Conservation (phyloP, 2,329 filamentous ascomycete species). For the Ascochyta pisi region DNA sequence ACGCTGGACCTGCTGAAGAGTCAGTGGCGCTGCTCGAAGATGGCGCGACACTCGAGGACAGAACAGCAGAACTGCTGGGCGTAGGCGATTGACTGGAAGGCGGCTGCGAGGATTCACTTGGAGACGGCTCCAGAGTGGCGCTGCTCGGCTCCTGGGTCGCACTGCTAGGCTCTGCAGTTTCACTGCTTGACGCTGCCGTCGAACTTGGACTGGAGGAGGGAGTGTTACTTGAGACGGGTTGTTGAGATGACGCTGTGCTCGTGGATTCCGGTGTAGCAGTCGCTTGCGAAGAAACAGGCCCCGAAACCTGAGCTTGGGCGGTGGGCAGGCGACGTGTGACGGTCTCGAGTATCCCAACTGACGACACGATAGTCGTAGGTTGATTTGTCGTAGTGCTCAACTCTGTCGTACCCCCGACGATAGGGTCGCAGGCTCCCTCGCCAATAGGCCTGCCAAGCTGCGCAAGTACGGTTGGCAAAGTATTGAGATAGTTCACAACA, state of each 20-base stretch:
- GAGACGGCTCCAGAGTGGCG: constrained; percentile 14
- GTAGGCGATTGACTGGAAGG: constrained; percentile 5
- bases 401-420: constrained; percentile 20
- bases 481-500: constrained; percentile 42
- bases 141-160: constrained; percentile 14
- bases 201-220: constrained; percentile 4
- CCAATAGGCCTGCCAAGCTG: constrained; percentile 41
- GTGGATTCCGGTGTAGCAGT: constrained; percentile 15
- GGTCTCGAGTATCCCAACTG: constrained; percentile 9
- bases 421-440: constrained; percentile 41
- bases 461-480: constrained; percentile 33
- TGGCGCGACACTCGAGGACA: constrained; percentile 6
- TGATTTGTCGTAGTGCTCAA: constrained; percentile 15
- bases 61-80: background rate
- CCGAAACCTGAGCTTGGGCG: constrained; percentile 7
- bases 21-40: constrained; percentile 22
- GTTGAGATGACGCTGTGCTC: constrained; percentile 8
- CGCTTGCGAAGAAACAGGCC: constrained; percentile 1
- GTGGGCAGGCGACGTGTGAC: constrained; percentile 4
- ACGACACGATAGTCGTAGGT: constrained; percentile 11
- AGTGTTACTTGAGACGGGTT: constrained; percentile 2
- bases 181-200: constrained; percentile 21
- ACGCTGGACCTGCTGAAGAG: constrained; percentile 16
- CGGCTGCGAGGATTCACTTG: constrained; percentile 7
- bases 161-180: constrained; percentile 16